Evolutionary conservation across 768 basidiomycete species (phyloP).

Genomic region (Boletus reticulatus): DNA sequence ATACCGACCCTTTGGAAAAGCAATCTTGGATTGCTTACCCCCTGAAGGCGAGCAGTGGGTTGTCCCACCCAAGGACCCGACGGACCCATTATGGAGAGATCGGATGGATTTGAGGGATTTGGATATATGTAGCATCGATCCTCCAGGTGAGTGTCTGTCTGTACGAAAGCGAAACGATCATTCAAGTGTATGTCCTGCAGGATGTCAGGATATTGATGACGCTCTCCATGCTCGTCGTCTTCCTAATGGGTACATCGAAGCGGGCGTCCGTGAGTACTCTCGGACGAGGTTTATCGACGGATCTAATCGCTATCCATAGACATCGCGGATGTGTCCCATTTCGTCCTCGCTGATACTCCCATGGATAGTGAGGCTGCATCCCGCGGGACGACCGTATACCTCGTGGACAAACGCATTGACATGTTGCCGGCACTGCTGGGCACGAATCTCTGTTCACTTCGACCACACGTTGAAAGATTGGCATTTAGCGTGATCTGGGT

Average conservation of each 20-base stretch:
- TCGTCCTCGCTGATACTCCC: constrained; percentile 87
- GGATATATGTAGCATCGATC: constrained; percentile 95
- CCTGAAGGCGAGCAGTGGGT: constrained; percentile 88
- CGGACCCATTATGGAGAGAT: constrained; percentile 65
- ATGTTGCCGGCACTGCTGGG: constrained; percentile 95
- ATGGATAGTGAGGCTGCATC: constrained; percentile 98
- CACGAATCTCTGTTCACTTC: constrained; percentile 91
- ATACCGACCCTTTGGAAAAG: constrained; percentile 94
- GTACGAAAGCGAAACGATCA: neutral
- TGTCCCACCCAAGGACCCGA: constrained; percentile 71
- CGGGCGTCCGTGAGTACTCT: constrained; percentile 86
- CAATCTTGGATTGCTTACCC: constrained; percentile 90
- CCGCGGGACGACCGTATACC: constrained; percentile 94
- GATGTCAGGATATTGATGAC: constrained; percentile 98
- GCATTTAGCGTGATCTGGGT: constrained; percentile 98
- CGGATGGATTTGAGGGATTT: constrained; percentile 85
- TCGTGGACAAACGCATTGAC: constrained; percentile 98
- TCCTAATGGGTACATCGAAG: constrained; percentile 93
- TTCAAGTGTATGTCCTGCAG: constrained; percentile 38
- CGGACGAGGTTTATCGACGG: neutral
- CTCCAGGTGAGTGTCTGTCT: constrained; percentile 59
- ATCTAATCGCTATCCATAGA: constrained; percentile 45
- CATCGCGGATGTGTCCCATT: constrained; percentile 97
- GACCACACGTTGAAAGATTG: constrained; percentile 89
- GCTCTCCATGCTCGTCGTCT: constrained; percentile 87